A percentile compares a stretch with the other conserved stretches of the same genome.
phyloP scores from a whole-genome alignment of 331 rosid genomes.

The Stylosanthes scabra region DNA sequence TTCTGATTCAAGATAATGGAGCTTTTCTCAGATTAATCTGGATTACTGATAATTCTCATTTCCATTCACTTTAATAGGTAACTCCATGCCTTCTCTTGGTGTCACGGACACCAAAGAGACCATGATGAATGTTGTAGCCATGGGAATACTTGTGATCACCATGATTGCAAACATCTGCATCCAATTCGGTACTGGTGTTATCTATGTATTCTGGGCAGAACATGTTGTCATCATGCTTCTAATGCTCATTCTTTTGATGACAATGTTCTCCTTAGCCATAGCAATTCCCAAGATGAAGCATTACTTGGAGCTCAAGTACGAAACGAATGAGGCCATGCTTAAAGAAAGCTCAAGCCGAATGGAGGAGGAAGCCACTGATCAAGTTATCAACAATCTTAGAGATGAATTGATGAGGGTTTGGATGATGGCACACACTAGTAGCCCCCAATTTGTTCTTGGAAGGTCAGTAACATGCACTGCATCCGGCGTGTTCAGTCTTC shows the following conservation, averaged over 20 bases:
- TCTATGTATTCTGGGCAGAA: slow-evolving; percentile 73
- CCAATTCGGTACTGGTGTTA: slow-evolving; percentile 84
- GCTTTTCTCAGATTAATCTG: too few species aligned
- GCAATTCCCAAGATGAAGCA: slow-evolving; percentile 66
- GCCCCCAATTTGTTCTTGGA: slow-evolving; percentile 91
- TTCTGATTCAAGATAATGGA: too few species aligned
- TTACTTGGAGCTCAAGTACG: slow-evolving; percentile 55
- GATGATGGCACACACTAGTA: slow-evolving; percentile 90
- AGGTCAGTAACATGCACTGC: slow-evolving; percentile 88
- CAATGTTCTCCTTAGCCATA: slow-evolving; percentile 64
- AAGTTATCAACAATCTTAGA: slow-evolving; percentile 40
- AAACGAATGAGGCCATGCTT: slow-evolving; percentile 48
- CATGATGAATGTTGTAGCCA: slow-evolving; percentile 69
- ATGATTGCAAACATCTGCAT: slow-evolving; percentile 75
- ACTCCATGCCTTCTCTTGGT: slow-evolving; percentile 90
- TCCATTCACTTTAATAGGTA: slow-evolving; percentile 12
- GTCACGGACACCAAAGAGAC: slow-evolving; percentile 66
- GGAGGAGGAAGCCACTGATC: neutral
- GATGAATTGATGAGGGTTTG: slow-evolving; percentile 61
- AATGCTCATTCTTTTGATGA: slow-evolving; percentile 73
- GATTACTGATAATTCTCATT: too few species aligned
- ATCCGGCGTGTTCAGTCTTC: slow-evolving; percentile 84
- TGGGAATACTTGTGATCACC: slow-evolving; percentile 80
- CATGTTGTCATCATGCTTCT: slow-evolving; percentile 60
- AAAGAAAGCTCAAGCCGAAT: slow-evolving; percentile 40